phyloP scores from a whole-genome alignment of 2,329 filamentous ascomycete species.

The Penicillium concentricum region DNA sequence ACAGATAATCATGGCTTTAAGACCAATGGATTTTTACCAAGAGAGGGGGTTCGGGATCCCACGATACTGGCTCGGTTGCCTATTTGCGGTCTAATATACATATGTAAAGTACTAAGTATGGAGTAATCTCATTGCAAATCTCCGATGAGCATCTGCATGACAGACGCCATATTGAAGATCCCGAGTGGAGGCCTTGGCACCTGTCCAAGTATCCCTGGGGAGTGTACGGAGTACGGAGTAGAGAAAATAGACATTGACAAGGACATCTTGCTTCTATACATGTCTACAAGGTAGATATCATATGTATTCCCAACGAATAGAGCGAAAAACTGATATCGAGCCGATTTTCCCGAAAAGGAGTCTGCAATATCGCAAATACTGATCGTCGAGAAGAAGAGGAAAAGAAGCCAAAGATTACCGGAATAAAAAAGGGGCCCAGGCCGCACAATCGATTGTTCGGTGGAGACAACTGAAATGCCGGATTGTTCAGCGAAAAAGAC shows the following conservation, averaged over 20 bases:
- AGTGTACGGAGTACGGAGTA: neutral
- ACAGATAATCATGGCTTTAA: neutral
- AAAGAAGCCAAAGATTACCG: neutral
- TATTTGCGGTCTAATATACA: neutral
- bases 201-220: neutral
- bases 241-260: neutral
- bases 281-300: neutral
- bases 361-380: neutral
- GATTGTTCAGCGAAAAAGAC: neutral
- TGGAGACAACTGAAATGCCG: neutral
- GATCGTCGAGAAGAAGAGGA: neutral
- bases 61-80: neutral
- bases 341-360: neutral
- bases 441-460: slow-evolving; percentile 4
- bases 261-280: neutral
- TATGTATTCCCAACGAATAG: neutral
- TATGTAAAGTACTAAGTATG: too few relatives aligned
- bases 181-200: slow-evolving; percentile 1
- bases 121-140: neutral
- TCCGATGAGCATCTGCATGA: slow-evolving; percentile 4
- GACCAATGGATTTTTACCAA: neutral
- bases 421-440: slow-evolving; percentile 3
- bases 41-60: neutral
- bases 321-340: neutral
- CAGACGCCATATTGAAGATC: slow-evolving; percentile 4